A percentile compares a stretch with the other conserved stretches of the same genome.
phyloP scores from a whole-genome alignment of 2,329 filamentous ascomycete species.

The Cercospora sojina region DNA sequence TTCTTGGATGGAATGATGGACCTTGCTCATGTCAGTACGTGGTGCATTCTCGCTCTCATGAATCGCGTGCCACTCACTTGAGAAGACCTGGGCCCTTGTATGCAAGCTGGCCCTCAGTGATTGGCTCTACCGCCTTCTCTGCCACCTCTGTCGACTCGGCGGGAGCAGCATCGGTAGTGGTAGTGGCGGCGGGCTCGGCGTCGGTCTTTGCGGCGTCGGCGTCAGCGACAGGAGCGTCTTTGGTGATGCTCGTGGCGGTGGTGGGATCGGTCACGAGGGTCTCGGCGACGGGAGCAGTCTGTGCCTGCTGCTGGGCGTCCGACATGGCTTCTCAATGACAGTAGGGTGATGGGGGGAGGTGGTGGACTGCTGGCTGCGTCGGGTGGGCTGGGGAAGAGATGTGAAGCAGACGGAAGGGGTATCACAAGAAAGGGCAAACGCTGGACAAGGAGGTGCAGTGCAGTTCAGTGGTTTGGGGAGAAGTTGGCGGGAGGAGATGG shows the following conservation, averaged over 20 bases:
- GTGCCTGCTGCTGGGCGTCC: conserved; percentile 26
- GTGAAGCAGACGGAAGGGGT: not conserved
- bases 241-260: conserved; percentile 39
- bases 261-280: conserved; percentile 31
- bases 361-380: not conserved
- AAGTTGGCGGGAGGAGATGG: not conserved
- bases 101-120: conserved; percentile 80
- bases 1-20: conserved; percentile 89
- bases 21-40: conserved; percentile 49
- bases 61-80: conserved; percentile 65
- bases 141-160: conserved; percentile 46
- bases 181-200: conserved; percentile 29
- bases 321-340: conserved; percentile 28
- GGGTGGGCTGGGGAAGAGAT: not conserved
- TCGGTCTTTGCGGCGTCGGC: conserved; percentile 43
- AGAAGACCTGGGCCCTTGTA: conserved; percentile 88
- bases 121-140: conserved; percentile 59
- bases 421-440: not conserved
- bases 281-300: conserved; percentile 21
- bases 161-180: conserved; percentile 37
- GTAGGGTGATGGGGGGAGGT: not conserved
- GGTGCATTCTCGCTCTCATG: not conserved
- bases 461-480: not conserved
- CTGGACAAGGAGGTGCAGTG: not conserved
- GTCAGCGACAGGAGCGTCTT: conserved; percentile 42